Evolutionary conservation across 331 rosid genomes (phyloP), one percentile per base, ranked within the genome.

Genomic region (Arachis monticola): DNA sequence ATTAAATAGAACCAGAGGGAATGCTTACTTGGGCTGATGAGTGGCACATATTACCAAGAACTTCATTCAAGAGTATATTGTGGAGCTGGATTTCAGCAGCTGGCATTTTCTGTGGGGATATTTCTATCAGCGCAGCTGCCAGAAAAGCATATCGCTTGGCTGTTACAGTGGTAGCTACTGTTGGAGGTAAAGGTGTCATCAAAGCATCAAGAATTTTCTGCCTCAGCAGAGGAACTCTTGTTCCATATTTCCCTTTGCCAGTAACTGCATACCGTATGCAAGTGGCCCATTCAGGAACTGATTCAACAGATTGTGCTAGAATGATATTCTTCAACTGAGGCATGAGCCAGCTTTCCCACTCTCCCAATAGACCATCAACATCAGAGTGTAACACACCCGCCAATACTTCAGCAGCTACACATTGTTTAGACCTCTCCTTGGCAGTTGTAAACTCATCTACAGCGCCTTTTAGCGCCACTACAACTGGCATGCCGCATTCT

Each of bases 401-500:
- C 77, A 95, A 82, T 50, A 97, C 99, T 84, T 95, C 99, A 58
- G 99, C 99, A 57, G 99, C 99, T 60, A 95, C 97, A 68, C 97
- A 95, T 78, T 92, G 99, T 86, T 95, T 95, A 76, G 97, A 89
- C 82, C 99, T 88, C 87, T 95, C 99, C 86, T 93, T 95, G 51
- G 97, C 90, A 87, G 76, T 79, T 14, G 91, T 73, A 77, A 90
- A 95, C 84, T 92, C 99, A 62, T 87, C 96, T 75, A 95, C 80
- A 50, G 96, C 85, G 64, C 90, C 77, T 81, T 78, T 90, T 32
- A 95, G 97, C 38, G 97, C 88, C 76, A 77, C 79, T 65, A 95
- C 79, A 51, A 87, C 87, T 63, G 97, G 88, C 86, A 89, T 81
- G 70, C 99, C 99, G 83, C 99, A 95, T 86, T 95, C 99, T 82